Conservation (phyloP, 768 basidiomycete genomes). For the Suillus decipiens region DNA sequence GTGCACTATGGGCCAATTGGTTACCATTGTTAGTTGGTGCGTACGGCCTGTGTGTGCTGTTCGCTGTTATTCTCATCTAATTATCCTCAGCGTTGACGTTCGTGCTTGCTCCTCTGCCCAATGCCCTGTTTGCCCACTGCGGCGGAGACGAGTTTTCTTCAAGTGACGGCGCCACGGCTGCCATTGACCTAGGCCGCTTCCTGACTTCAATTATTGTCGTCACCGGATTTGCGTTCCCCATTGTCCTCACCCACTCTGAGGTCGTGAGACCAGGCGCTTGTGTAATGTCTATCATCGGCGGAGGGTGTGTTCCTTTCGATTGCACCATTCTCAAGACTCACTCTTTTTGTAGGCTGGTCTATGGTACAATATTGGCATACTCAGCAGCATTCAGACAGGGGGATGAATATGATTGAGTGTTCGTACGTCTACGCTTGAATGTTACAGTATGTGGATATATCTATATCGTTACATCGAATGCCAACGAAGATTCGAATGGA, state of each 20-base stretch:
- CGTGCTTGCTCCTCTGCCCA: conserved; percentile 93
- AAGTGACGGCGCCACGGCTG: conserved; percentile 68
- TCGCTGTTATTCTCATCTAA: conserved; percentile 7
- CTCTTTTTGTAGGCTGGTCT: conserved; percentile 60
- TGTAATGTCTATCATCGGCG: conserved; percentile 93
- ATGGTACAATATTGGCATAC: conserved; percentile 89
- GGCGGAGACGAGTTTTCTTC: conserved; percentile 85
- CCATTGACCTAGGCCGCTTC: conserved; percentile 92
- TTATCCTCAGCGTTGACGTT: conserved; percentile 77
- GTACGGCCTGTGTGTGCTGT: conserved; percentile 28
- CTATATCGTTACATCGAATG: conserved; percentile 12
- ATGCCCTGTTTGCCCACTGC: conserved; percentile 92
- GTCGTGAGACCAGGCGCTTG: conserved; percentile 84
- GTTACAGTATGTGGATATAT: conserved; percentile 21
- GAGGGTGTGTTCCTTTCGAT: conserved; percentile 58
- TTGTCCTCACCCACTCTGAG: conserved; percentile 89
- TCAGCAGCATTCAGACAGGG: conserved; percentile 81
- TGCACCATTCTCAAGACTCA: conserved; percentile 10
- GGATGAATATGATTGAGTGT: conserved; percentile 65
- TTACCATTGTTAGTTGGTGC: conserved; percentile 92
- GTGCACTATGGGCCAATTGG: conserved; percentile 97
- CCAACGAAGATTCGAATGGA: not conserved
- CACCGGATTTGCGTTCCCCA: conserved; percentile 90
- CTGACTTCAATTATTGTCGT: conserved; percentile 89
- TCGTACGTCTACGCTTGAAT: conserved; percentile 3